Evolutionary conservation across 2,329 filamentous ascomycete species (phyloP), one percentile per base, ranked within the genome.

Genomic region (Colletotrichum magnum): DNA sequence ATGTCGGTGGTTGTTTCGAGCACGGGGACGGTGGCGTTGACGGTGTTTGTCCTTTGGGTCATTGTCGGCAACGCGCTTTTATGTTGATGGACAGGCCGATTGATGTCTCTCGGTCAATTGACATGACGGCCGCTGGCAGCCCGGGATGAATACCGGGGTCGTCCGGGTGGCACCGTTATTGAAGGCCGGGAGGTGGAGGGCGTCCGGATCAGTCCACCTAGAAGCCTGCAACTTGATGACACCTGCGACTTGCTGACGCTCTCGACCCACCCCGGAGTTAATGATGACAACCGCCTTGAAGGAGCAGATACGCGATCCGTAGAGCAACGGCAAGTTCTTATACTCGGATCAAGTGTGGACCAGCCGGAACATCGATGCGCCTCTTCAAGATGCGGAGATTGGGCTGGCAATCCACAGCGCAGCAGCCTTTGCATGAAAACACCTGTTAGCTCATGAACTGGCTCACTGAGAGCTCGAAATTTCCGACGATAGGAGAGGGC

Each of bases 201-300:
- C 54, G 26, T 39, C 26, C 57, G 13, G 45, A 59, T 36, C 45
- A 43, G 57, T 50, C 28, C 21, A 32, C 28, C 28, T 32, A 18
- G 28, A 9, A 1, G 50, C 7, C 57, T 58, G 57, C 57, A 50
- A 50, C 57, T 26, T 24, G 43, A 32, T 58, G 57, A 58, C 57
- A 58, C 9, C 57, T 58, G 57, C 26, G 28, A 58, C 57, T 48
- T 48, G 57, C 18, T 58, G 57, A 58, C 57, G 48, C 57, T 58
- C 43, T n/a, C 21, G 57, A 24, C 43, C 57, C 57, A 50, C 6
- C 57, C 1, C 57, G 16, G 18, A 36, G 15, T 5, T 48, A 58
- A 16, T 15, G 43, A 50, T 28, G 10, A 43, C 12, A 43, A 9
- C 41, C 12, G 12, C 12, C 41, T 43, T 32, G 6, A 32, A 32